Evolutionary conservation across 2,329 filamentous ascomycete genomes (phyloP), one percentile per base, ranked within the genome.

Genomic region (Westerdykella sp.): DNA sequence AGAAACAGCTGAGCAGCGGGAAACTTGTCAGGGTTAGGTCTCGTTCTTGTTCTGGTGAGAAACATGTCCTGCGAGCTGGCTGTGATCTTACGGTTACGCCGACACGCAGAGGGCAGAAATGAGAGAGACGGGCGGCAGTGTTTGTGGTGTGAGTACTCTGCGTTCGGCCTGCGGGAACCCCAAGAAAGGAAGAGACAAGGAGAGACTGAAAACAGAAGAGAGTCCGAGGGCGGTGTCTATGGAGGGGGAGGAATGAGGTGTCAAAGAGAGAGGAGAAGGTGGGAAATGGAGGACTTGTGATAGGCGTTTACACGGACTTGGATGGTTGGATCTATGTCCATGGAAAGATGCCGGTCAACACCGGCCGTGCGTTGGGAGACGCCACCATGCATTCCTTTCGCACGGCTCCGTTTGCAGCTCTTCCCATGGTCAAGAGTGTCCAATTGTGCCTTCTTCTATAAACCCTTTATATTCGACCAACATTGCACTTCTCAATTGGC

Each of bases 1-100:
- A 95, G 70, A 55, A 91, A 89, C 21, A 95, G 80, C 66, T 96
- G 90, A 18, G 81, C 70, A 6, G 85, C 80, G 4, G 89, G 90
- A 60, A 95, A 95, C 57, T 80, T 80, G 70, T 88, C 78, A 53
- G 80, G 76, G 68, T 84, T 76, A 70, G 32, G 32, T 35, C 66
- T 56, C 71, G 70, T 78, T 78, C 66, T 66, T 69, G 70, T 67
- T 58, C 59, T 74, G 69, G 77, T 81, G 73, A 80, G 78, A 76
- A 71, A 72, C 76, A 79, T 80, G 72, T 74, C 70, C 69, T 64
- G 54, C 56, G 66, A 66, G 66, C 63, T 68, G 66, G 58, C 62
- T 69, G 73, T 64, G 67, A 61, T 73, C 76, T 79, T 78, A 79
- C 75, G 65, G 57, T 57, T 60, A 49, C 48, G 56, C 54, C 49